phyloP scores from a whole-genome alignment of 768 basidiomycete species.

The Neoboletus magnificus region DNA sequence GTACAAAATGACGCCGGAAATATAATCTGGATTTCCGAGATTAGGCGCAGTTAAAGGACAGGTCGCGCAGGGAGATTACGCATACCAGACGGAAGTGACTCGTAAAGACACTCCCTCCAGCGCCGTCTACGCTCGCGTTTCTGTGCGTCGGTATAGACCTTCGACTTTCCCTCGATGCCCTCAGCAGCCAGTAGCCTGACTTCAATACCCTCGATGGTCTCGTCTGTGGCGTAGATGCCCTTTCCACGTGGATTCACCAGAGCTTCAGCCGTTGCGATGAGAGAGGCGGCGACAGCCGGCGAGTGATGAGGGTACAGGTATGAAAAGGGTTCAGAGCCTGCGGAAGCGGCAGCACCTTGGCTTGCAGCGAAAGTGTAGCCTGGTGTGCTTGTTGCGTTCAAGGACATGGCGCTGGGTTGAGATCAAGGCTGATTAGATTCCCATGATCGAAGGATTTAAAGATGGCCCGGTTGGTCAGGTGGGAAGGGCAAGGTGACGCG shows the following conservation, averaged over 20 bases:
- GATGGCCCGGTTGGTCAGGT: neutral
- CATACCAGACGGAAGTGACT: conserved; percentile 40
- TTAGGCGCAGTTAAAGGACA: neutral
- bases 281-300: conserved; percentile 37
- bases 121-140: conserved; percentile 38
- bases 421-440: conserved; percentile 1
- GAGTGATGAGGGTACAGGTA: conserved; percentile 42
- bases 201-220: conserved; percentile 43
- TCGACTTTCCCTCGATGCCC: conserved; percentile 20
- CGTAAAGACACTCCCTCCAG: conserved; percentile 46
- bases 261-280: conserved; percentile 43
- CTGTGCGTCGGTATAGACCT: conserved; percentile 34
- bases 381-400: conserved; percentile 21
- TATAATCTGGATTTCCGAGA: conserved; percentile 35
- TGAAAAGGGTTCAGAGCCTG: conserved; percentile 16
- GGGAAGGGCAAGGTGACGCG: neutral
- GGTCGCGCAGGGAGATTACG: neutral
- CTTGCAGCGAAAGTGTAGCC: conserved; percentile 33
- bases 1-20: conserved; percentile 53
- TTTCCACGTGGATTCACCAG: conserved; percentile 47
- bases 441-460: neutral
- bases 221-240: conserved; percentile 55
- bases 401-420: conserved; percentile 15
- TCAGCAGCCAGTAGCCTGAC: conserved; percentile 37
- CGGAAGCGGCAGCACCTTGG: neutral